Evolutionary conservation across 2,329 filamentous ascomycete species (phyloP).

Genomic region (Verticillium albo-atrum): DNA sequence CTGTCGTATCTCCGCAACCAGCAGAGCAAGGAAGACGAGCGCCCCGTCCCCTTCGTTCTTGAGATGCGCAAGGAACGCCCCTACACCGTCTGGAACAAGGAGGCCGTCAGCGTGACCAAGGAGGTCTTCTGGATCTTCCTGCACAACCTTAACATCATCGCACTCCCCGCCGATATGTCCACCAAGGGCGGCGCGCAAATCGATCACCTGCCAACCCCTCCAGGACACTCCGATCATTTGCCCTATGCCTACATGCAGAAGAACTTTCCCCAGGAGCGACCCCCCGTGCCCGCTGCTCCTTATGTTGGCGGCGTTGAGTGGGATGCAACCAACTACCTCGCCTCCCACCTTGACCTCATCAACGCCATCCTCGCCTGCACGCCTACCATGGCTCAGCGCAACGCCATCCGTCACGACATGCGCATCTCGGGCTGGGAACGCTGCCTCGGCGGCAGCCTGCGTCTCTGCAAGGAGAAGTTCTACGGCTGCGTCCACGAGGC

Average conservation of each 20-base stretch:
- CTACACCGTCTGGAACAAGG: slow-evolving; percentile 91
- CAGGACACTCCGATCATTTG: slow-evolving; percentile 30
- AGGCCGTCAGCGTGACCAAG: slow-evolving; percentile 88
- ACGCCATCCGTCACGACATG: slow-evolving; percentile 71
- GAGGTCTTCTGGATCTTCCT: slow-evolving; percentile 99
- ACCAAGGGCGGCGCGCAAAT: slow-evolving; percentile 15
- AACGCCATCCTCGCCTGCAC: slow-evolving; percentile 86
- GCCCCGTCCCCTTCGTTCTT: slow-evolving; percentile 79
- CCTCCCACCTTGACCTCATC: slow-evolving; percentile 85
- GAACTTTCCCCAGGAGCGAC: slow-evolving; percentile 80
- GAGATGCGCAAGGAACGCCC: slow-evolving; percentile 84
- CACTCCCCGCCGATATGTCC: slow-evolving; percentile 49
- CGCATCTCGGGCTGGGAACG: slow-evolving; percentile 87
- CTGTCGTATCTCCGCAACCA: slow-evolving; percentile 78
- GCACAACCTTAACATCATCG: slow-evolving; percentile 85
- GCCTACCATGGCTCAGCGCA: slow-evolving; percentile 65
- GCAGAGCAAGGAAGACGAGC: slow-evolving; percentile 66
- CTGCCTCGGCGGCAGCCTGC: slow-evolving; percentile 75
- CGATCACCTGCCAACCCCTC: slow-evolving; percentile 10
- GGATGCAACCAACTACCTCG: slow-evolving; percentile 96
- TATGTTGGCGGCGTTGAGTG: slow-evolving; percentile 98
- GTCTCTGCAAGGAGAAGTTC: slow-evolving; percentile 96
- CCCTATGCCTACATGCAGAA: slow-evolving; percentile 58
- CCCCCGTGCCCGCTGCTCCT: slow-evolving; percentile 87
- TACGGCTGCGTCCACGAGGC: slow-evolving; percentile 89